Percentiles rank a stretch among this genome's conserved stretches.
Evolutionary conservation across 495 filamentous ascomycete genomes (phyloP).

Genomic region (Podospora anserina): DNA sequence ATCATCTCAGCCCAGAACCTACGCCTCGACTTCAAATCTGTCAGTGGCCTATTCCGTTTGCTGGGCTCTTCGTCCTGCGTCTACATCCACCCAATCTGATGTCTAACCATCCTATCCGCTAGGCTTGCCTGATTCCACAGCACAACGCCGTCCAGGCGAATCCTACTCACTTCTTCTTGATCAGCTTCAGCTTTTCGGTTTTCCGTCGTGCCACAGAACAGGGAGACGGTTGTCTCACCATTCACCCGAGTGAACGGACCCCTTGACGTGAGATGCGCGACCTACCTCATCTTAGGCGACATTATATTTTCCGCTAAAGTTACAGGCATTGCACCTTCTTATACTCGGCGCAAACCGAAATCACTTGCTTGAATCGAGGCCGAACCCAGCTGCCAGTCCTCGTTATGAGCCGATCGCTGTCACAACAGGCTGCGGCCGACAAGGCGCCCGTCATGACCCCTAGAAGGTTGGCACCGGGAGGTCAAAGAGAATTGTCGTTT

Average conservation of each 20-base stretch:
- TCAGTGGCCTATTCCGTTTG: neutral
- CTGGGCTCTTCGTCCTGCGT: neutral
- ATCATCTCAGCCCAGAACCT: too few relatives aligned
- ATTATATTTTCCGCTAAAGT: neutral
- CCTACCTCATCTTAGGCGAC: neutral
- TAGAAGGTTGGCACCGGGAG: neutral
- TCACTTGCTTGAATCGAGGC: neutral
- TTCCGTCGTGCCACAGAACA: neutral
- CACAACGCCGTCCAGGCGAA: neutral
- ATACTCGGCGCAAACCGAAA: neutral
- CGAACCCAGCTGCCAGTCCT: neutral
- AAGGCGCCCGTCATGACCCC: neutral
- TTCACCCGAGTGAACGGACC: neutral
- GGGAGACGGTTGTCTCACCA: neutral
- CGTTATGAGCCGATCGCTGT: neutral
- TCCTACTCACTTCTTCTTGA: neutral
- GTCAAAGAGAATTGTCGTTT: constrained; percentile 30
- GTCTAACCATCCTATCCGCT: neutral
- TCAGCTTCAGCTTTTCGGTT: neutral
- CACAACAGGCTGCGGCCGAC: neutral
- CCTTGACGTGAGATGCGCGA: neutral
- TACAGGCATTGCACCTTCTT: neutral
- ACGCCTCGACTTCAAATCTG: too few relatives aligned
- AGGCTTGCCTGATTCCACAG: neutral
- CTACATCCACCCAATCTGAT: neutral